Evolutionary conservation across 805 yeast genomes (phyloP), one percentile per base, ranked within the genome.

Genomic region (Metschnikowia hibisci): DNA sequence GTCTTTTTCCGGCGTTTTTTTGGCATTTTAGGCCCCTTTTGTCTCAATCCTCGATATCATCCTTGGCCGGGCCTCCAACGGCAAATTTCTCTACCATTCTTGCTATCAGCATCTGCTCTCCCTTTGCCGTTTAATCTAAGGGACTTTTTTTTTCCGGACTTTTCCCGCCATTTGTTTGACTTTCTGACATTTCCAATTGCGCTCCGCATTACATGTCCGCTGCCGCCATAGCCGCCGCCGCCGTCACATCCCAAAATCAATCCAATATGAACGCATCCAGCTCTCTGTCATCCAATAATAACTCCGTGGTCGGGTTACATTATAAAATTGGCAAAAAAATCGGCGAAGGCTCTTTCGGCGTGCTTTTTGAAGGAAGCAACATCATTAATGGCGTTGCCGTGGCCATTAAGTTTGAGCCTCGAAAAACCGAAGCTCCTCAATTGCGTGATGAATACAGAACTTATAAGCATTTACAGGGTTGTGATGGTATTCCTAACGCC

Each of bases 271-370:
- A 53, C 36, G 49, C 45, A 10, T 39, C 52, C 20, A 44, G 48
- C 37, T 45, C 51, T n/a, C 42, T 57, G 22, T 46, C 50, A 25
- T 50, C 44, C 46, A 55, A 58, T 51, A 67, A 66, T 58, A 60
- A 55, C 46, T 65, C 71, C 6, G 74, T 70, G n/a, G 74, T 70
- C n/a, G 83, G 82, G 6, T 71, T 76, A 32, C 95, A 86, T 61
- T 86, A 82, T 63, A 83, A 82, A 52, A 78, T 84, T 44, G 93
- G 91, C 8, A 84, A 84, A 57, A 86, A 86, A 63, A 86, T 86
- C 42, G 95, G 95, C 29, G 93, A 86, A 60, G 95, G 95, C 2
- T 84, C 93, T 0, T 86, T 86, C 68, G 95, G 95, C 28, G 84
- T 85, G 7, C 82, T 86, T 41, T 86, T 85, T 62, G 89, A 85